Conservation (phyloP, 2,329 filamentous ascomycete species). For the Geosmithia putterillii region DNA sequence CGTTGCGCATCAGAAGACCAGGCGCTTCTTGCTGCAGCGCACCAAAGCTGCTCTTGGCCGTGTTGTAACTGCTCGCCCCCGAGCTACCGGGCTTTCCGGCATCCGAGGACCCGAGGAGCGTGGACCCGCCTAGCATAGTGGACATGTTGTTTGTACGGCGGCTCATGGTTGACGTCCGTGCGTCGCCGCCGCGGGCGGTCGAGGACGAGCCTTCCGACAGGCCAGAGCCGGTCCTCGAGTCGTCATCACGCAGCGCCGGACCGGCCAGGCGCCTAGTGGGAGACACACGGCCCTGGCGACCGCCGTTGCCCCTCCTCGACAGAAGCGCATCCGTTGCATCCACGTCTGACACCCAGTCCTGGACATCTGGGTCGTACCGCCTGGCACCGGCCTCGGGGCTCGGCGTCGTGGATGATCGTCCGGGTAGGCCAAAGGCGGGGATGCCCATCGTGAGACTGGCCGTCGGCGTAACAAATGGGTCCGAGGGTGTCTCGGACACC, state of each 20-base stretch:
- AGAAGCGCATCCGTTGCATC: conserved; percentile 42
- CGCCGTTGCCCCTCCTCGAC: conserved; percentile 24
- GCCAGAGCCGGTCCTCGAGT: conserved; percentile 42
- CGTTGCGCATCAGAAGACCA: conserved; percentile 24
- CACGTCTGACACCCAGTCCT: conserved; percentile 44
- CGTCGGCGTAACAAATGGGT: conserved; percentile 34
- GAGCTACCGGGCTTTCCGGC: conserved; percentile 24
- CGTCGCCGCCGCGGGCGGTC: not conserved
- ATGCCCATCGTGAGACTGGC: not conserved
- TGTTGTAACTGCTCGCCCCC: conserved; percentile 31
- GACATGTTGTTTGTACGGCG: conserved; percentile 5
- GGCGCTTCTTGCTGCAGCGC: conserved; percentile 41
- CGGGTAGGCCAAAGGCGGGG: not conserved
- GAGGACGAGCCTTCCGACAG: conserved; percentile 35
- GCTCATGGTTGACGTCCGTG: not conserved
- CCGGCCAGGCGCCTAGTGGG: conserved; percentile 23
- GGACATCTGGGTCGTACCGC: conserved; percentile 37
- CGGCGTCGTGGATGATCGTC: conserved; percentile 16
- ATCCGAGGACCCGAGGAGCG: conserved; percentile 12
- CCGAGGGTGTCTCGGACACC: conserved; percentile 24
- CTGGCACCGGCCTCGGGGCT: conserved; percentile 23
- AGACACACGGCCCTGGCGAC: conserved; percentile 20
- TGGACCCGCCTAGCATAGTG: conserved; percentile 13
- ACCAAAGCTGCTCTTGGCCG: conserved; percentile 39
- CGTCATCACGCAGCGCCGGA: conserved; percentile 25